Evolutionary conservation across 768 basidiomycete genomes (phyloP), one percentile per base, ranked within the genome.

Genomic region (Boletus rex-veris): DNA sequence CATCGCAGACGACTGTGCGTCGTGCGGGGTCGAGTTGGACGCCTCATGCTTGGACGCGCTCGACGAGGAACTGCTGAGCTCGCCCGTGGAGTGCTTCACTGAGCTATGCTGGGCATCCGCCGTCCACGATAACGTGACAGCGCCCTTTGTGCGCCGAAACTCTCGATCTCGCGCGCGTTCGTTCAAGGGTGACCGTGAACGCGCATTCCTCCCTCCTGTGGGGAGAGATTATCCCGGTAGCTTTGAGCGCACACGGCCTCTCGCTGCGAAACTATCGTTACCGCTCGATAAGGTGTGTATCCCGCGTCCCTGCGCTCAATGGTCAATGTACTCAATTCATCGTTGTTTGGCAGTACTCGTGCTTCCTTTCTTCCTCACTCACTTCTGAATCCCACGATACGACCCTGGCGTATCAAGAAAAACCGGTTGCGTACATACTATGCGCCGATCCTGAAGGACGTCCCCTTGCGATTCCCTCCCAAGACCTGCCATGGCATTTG

Each of bases 81-180:
- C 68, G n/a, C 77, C 77, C 24, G 45, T 66, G 36, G 71, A 71
- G 16, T 70, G 68, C 14, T 78, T 77, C 54, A 68, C 66, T 8
- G 77, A 76, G 15, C 45, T 71, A 10, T 78, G 77, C 45, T 78
- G 77, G 71, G 61, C 63, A 2, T 50, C 59, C 19, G 73, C 74
- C 26, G 66, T 77, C 21, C 35, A 58, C 4, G 72, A 72, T 1
- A 66, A 71, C 36, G 42, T 50, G 15, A 28, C 47, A 0, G n/a
- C 35, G 10, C 42, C 52, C 12, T 7, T 43, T 6, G 19, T 43
- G 31, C 49, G 41, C 21, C 30, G 24, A 10, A 36, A 28, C 15
- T 24, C 19, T 8, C 61, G 61, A 1, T 42, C 54, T 1, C 55
- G 57, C 8, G 43, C 55, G 18, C 61, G 52, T 28, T 61, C 65